phyloP scores from a whole-genome alignment of 177 flowering plant genomes.

The Tripterygium wilfordii region DNA sequence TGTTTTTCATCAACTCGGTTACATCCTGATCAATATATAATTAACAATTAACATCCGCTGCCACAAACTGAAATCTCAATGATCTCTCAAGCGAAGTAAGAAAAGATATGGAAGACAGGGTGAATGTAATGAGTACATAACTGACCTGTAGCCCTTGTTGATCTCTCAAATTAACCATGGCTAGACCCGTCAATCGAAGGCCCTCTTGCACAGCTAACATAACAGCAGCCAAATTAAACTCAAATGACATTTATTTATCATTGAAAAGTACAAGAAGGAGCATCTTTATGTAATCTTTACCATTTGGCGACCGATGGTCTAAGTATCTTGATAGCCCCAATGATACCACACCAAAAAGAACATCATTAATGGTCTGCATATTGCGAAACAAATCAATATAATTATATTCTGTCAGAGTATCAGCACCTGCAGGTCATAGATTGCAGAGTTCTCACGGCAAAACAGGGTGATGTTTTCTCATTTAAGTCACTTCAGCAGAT shows the following conservation, averaged over 20 bases:
- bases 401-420: no score
- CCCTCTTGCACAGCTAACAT: conserved; percentile 30
- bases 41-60: no score
- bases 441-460: no score
- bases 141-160: conserved; percentile 54
- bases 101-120: no score
- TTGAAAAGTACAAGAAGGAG: not conserved
- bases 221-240: not conserved
- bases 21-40: conserved; percentile 49
- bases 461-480: no score
- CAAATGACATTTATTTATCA: not conserved
- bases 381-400: no score
- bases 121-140: no score
- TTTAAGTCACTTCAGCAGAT: no score
- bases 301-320: conserved; percentile 32
- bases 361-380: conserved; percentile 79
- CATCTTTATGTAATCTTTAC: conserved; percentile 18
- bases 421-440: no score
- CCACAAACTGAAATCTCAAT: no score
- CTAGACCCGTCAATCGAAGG: conserved; percentile 44
- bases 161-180: conserved; percentile 57
- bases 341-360: conserved; percentile 67
- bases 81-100: no score
- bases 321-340: conserved; percentile 62
- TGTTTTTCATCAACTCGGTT: conserved; percentile 33